Conservation (phyloP, 169 alveolate genomes). For the Eimeria brunetti region DNA sequence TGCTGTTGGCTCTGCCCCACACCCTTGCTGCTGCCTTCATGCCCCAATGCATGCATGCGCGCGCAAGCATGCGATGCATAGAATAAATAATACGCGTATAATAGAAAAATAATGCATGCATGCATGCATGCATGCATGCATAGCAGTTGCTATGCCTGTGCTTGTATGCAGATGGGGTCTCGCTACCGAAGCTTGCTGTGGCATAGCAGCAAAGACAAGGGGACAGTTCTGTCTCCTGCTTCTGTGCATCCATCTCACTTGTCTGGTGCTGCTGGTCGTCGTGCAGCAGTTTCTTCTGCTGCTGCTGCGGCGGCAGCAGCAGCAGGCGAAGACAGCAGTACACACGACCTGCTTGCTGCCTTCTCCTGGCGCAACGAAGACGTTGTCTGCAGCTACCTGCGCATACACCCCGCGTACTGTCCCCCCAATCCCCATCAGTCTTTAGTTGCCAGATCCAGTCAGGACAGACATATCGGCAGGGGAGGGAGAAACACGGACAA, state of each 20-base stretch:
- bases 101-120: not conserved
- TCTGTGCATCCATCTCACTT: not conserved
- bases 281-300: not conserved
- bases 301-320: not conserved
- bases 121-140: not conserved
- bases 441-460: not conserved
- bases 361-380: constrained; percentile 61
- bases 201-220: constrained; percentile 27
- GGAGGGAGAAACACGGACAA: too few species aligned
- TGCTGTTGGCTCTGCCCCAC: too few species aligned
- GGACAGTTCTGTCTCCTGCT: not conserved
- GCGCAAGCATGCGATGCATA: too few species aligned
- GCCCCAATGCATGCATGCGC: too few species aligned
- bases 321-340: not conserved
- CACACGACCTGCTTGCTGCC: constrained; percentile 64
- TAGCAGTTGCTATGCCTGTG: too few species aligned
- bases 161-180: constrained; percentile 6
- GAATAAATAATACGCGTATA: too few species aligned
- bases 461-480: too few species aligned
- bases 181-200: constrained; percentile 55
- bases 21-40: too few species aligned
- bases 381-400: constrained; percentile 53
- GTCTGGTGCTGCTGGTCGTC: not conserved
- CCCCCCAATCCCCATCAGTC: not conserved
- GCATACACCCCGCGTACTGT: not conserved